A percentile compares a stretch with the other conserved stretches of the same genome.
phyloP scores from a whole-genome alignment of 257 asterid species.

The Apocynum venetum region DNA sequence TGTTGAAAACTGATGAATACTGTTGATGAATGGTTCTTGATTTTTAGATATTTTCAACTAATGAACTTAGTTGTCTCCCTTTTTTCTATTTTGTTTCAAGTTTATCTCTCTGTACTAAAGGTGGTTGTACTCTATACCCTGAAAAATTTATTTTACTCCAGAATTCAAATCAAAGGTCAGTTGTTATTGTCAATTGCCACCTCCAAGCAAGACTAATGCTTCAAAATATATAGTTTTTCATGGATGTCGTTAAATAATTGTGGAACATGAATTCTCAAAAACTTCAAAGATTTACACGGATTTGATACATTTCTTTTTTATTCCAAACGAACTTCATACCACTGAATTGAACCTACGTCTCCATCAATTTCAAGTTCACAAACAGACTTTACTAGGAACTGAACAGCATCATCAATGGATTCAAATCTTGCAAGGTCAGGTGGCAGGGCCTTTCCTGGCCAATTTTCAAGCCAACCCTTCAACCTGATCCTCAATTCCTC shows the following conservation, averaged over 20 bases:
- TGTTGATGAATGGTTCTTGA: slow-evolving; percentile 3
- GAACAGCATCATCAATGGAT: slow-evolving; percentile 59
- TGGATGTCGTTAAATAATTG: too few species aligned
- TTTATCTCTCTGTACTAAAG: not conserved
- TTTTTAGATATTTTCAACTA: not conserved
- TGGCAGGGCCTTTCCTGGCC: slow-evolving; percentile 53
- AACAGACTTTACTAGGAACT: slow-evolving; percentile 59
- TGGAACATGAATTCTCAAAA: not conserved
- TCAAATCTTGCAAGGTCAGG: slow-evolving; percentile 72
- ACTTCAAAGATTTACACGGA: too few species aligned
- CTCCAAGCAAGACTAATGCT: too few species aligned
- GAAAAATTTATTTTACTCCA: not conserved
- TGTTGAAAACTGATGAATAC: slow-evolving; percentile 10
- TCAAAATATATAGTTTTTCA: too few species aligned
- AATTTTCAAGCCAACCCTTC: slow-evolving; percentile 60
- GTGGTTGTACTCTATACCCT: not conserved
- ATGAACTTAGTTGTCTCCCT: not conserved
- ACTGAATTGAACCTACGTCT: slow-evolving; percentile 79
- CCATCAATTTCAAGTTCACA: slow-evolving; percentile 85
- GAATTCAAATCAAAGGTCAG: too few species aligned
- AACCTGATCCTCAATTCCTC: slow-evolving; percentile 53
- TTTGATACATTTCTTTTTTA: not conserved
- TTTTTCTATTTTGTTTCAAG: not conserved
- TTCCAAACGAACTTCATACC: slow-evolving; percentile 74
- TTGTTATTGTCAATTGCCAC: too few species aligned